Evolutionary conservation across 345 rosid species (phyloP).

Genomic region (Camelina sativa): DNA sequence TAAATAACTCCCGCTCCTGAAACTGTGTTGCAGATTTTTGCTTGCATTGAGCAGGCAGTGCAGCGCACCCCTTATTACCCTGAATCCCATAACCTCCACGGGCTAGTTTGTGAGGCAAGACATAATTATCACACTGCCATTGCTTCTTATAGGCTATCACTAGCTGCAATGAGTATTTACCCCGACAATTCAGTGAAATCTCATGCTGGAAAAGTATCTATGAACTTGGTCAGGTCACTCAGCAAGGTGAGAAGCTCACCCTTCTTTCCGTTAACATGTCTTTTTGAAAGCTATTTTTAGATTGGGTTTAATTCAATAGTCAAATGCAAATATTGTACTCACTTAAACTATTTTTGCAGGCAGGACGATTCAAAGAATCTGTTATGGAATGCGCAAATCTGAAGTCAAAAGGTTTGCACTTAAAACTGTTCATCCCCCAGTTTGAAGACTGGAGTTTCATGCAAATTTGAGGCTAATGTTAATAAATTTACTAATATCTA

Average conservation of each 20-base stretch:
- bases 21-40: conserved; percentile 68
- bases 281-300: background rate
- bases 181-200: conserved; percentile 47
- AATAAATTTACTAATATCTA: background rate
- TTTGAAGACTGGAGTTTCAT: conserved; percentile 1
- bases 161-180: conserved; percentile 53
- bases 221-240: conserved; percentile 86
- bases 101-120: conserved; percentile 84
- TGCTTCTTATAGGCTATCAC: conserved; percentile 71
- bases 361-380: conserved; percentile 53
- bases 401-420: conserved; percentile 61
- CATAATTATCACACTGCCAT: conserved; percentile 63
- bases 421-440: conserved; percentile 1
- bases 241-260: conserved; percentile 55
- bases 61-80: conserved; percentile 78
- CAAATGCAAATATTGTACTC: conserved; percentile 39
- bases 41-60: conserved; percentile 88
- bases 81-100: conserved; percentile 86
- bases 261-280: conserved; percentile 18
- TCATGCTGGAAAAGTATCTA: conserved; percentile 61
- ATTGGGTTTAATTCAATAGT: conserved; percentile 4
- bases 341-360: conserved; percentile 26
- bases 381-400: conserved; percentile 69
- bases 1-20: background rate
- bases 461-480: conserved; percentile 3